Evolutionary conservation across 352 stramenopile genomes (phyloP), one percentile per base, ranked within the genome.

Genomic region (Discostella stelligera): DNA sequence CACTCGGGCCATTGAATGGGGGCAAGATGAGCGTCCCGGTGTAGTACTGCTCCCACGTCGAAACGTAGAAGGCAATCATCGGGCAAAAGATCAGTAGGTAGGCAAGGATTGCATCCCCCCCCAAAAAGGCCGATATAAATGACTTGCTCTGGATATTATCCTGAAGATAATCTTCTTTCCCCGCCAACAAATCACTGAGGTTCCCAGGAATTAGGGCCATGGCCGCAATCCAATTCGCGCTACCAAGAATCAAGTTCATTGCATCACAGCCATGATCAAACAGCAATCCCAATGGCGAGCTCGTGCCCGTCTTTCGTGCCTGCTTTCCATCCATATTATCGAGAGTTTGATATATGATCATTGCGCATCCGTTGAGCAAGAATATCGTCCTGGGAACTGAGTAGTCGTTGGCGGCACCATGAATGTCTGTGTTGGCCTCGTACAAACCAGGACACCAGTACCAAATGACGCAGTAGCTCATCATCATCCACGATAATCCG

Each of bases 261-360:
- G 90, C 79, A 86, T 94, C 88, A 61, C 86, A 92, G 20, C 95
- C 97, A 89, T 99, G 97, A 86, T 99, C 97, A 80, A 99, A 99
- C 46, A 99, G 87, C 80, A 99, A 93, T 2, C 97, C 97, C 25
- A 99, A 84, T 7, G 97, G 96, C 48, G 95, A 98, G 9, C 92
- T 97, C 14, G 91, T 94, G 53, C 88, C 87, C 16, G 97, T 99
- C 73, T 95, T 94, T 14, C 97, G 93, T 41, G 97, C 96, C 86
- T 99, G 97, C 88, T 99, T 99, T 62, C 97, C 97, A 82, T 99
- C 97, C 80, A 99, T 96, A 52, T 97, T 98, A 79, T 99, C 97
- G 20, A 99, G 86, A 25, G 96, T 99, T 88, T 98, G 96, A 82
- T 99, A 99, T 10, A 91, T 67, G 5, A 96, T 78, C 70, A 95